phyloP scores from a whole-genome alignment of 2,329 filamentous ascomycete genomes.

The Grosmannia huntii region DNA sequence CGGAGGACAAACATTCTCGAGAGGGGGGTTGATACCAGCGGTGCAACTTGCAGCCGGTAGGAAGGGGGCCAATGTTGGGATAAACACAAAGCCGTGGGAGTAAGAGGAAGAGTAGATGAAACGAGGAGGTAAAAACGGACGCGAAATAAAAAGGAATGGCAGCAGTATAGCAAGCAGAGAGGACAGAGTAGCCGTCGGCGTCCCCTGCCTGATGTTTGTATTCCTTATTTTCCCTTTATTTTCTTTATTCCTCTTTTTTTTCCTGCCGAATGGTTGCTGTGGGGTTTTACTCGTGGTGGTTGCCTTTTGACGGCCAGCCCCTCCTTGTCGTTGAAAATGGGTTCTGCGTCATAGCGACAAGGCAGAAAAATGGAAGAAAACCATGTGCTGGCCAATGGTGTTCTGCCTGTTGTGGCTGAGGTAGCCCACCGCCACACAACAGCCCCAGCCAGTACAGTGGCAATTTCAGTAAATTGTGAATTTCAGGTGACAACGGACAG shows the following conservation, averaged over 20 bases:
- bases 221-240: neutral
- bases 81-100: neutral
- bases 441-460: neutral
- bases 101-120: neutral
- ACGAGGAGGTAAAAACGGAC: neutral
- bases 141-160: neutral
- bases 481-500: neutral
- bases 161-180: neutral
- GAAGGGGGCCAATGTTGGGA: neutral
- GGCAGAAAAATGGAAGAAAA: neutral
- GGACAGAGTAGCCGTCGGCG: neutral
- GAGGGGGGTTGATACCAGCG: neutral
- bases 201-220: neutral
- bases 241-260: neutral
- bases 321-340: neutral
- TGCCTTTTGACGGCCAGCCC: neutral
- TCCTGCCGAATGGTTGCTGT: neutral
- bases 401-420: neutral
- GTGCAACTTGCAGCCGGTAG: neutral
- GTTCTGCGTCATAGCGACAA: conserved; percentile 5
- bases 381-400: neutral
- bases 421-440: neutral
- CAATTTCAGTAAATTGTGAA: neutral
- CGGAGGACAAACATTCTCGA: conserved; percentile 28
- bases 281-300: neutral